Evolutionary conservation across 1,139 yeast genomes (phyloP), one percentile per base, ranked within the genome.

Genomic region (Taphrina sp.): DNA sequence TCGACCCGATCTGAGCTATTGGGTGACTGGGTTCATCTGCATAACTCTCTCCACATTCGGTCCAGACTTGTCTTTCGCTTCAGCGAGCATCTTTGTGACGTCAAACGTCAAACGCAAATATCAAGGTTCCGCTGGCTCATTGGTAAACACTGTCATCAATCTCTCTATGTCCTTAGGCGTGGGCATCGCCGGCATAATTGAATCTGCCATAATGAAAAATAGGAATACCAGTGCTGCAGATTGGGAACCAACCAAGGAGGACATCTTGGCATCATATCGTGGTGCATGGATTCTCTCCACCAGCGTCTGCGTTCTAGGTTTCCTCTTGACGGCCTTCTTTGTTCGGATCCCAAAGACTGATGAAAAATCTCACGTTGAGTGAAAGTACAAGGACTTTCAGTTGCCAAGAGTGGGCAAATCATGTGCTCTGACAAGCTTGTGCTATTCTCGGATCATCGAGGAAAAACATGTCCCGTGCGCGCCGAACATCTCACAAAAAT

Each of bases 61-160:
- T 0, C 79, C 81, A 82, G 86, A 82, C 64, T 74, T 78, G 72
- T 77, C 82, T 52, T 81, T 81, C 66, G 86, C 87, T 0, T 79
- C 85, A 0, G 83, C 78, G 1, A 74, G 80, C 10, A 70, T 81
- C 53, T 69, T 80, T 33, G 67, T 82, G 31, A 72, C 79, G 34
- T 70, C 74, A 42, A 68, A 72, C 17, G 71, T 82, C 22, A 83
- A 85, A 0, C 67, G 70, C 43, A 68, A 75, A 22, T 75, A 77
- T 59, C 87, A 82, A 64, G 88, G 87, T 2, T 72, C 80, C 53
- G 84, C 85, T 0, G 87, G 83, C 0, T 79, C 85, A 0, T 70
- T 82, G 56, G 80, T 82, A 1, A 75, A 80, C 3, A 80, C 85
- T 0, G 74, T 76, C 52, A 80, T 81, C 33, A 81, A 82, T 65